A percentile compares a stretch with the other conserved stretches of the same genome.
Conservation (phyloP, 2,329 filamentous ascomycete species). For the Chaetoscypha palmicola region DNA sequence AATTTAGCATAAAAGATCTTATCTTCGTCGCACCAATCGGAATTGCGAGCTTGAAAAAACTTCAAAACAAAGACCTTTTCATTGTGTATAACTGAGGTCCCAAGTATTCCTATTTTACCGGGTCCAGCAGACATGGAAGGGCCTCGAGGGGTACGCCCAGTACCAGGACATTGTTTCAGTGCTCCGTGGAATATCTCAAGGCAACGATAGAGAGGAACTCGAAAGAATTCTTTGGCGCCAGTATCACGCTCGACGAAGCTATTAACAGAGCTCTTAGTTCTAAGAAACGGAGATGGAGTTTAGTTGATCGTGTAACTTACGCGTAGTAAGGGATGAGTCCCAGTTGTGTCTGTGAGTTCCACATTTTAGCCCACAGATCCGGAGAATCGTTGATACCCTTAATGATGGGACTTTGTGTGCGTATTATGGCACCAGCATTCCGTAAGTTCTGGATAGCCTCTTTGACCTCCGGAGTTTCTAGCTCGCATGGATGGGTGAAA, state of each 20-base stretch:
- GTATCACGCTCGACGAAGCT: conserved; percentile 12
- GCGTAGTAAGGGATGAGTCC: conserved; percentile 9
- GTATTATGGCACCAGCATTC: conserved; percentile 6
- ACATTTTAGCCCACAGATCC: conserved; percentile 6
- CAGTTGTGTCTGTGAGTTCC: conserved; percentile 4
- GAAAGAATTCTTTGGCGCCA: conserved; percentile 7
- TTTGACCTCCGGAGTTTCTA: conserved; percentile 3
- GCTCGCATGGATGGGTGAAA: conserved; percentile 8
- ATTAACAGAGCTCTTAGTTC: not conserved
- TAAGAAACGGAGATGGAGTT: not conserved
- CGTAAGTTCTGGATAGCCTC: conserved; percentile 6
- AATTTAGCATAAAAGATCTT: conserved; percentile 6
- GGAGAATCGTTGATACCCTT: conserved; percentile 6
- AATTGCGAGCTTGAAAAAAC: conserved; percentile 10
- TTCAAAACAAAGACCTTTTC: conserved; percentile 5
- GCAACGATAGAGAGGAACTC: conserved; percentile 4
- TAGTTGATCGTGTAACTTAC: conserved; percentile 3
- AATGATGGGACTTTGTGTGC: conserved; percentile 7
- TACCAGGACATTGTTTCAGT: not conserved
- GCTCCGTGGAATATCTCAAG: conserved; percentile 5
- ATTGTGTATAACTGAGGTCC: not conserved
- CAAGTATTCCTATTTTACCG: conserved; percentile 7
- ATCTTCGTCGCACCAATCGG: conserved; percentile 2
- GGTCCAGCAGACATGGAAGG: conserved; percentile 10
- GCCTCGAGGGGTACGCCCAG: conserved; percentile 1